phyloP scores from a whole-genome alignment of 805 yeast genomes.

The Sungouiella thailandica region DNA sequence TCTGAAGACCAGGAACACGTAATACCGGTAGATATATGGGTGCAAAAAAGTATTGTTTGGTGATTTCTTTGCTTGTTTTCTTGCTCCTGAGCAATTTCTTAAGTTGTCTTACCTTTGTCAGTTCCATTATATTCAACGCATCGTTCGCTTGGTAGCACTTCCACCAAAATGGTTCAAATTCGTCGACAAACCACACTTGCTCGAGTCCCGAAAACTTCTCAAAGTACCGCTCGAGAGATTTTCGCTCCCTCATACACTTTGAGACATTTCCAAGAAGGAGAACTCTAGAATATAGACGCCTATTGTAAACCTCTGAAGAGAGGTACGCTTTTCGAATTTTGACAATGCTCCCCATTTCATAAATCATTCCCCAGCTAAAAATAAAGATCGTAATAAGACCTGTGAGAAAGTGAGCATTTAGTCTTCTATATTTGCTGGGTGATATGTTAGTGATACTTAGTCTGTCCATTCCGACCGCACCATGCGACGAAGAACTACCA shows the following conservation, averaged over 20 bases:
- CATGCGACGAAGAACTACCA: constrained; percentile 26
- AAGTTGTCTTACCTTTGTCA: constrained; percentile 18
- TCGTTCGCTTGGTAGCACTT: constrained; percentile 20
- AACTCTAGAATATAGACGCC: constrained; percentile 23
- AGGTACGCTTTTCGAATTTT: constrained; percentile 44
- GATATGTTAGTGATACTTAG: constrained; percentile 71
- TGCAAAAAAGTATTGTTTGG: background rate
- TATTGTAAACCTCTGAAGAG: constrained; percentile 20
- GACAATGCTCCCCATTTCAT: constrained; percentile 52
- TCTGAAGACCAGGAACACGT: constrained; percentile 17
- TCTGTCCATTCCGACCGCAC: constrained; percentile 53
- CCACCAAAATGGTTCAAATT: constrained; percentile 17
- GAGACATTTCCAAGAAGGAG: constrained; percentile 48
- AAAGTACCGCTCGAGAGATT: constrained; percentile 25
- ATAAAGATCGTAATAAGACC: constrained; percentile 49
- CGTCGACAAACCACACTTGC: constrained; percentile 54
- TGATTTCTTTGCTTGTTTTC: background rate
- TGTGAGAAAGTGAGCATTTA: constrained; percentile 61
- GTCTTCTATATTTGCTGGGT: constrained; percentile 40
- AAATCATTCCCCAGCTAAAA: constrained; percentile 51
- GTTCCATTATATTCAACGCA: constrained; percentile 26
- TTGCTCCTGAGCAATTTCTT: constrained; percentile 30
- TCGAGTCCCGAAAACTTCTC: constrained; percentile 48
- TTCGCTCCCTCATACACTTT: constrained; percentile 17
- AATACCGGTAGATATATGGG: constrained; percentile 23